Conservation (phyloP, 2,329 filamentous ascomycete genomes). For the Hypoxylon sp. region DNA sequence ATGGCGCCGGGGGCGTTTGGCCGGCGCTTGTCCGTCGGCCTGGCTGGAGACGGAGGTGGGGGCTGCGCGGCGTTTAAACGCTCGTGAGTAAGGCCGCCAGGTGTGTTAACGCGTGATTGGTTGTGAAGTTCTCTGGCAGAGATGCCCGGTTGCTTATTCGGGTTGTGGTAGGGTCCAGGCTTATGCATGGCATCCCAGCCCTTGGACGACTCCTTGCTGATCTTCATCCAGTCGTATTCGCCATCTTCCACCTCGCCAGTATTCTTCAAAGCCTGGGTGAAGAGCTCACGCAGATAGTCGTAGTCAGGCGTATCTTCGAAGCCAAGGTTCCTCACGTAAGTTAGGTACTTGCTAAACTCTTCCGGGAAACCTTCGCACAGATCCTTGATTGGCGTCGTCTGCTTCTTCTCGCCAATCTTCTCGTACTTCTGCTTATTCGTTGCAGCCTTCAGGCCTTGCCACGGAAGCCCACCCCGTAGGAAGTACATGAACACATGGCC, state of each 20-base stretch:
- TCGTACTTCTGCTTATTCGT: conserved; percentile 98
- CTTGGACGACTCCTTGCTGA: conserved; percentile 85
- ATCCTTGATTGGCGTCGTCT: conserved; percentile 96
- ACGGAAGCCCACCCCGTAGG: conserved; percentile 77
- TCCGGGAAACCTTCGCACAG: conserved; percentile 96
- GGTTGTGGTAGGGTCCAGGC: conserved; percentile 77
- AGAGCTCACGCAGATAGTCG: conserved; percentile 95
- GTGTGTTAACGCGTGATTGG: conserved; percentile 76
- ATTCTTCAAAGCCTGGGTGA: conserved; percentile 95
- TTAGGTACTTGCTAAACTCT: conserved; percentile 98
- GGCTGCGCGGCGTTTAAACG: conserved; percentile 96
- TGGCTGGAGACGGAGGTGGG: conserved; percentile 87
- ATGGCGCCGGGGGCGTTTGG: conserved; percentile 83
- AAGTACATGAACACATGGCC: conserved; percentile 84
- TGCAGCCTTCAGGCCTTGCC: conserved; percentile 80
- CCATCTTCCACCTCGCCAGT: conserved; percentile 96
- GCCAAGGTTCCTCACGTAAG: conserved; percentile 95
- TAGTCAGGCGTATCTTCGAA: conserved; percentile 99
- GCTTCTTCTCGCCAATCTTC: conserved; percentile 99
- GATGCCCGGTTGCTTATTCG: conserved; percentile 82
- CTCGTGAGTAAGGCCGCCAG: conserved; percentile 81
- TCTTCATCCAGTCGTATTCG: conserved; percentile 99
- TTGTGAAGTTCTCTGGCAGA: conserved; percentile 89
- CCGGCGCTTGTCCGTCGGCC: conserved; percentile 84
- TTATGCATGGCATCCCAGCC: conserved; percentile 90